Evolutionary conservation across 345 rosid genomes (phyloP), one percentile per base, ranked within the genome.

Genomic region (Lepidium didymum): DNA sequence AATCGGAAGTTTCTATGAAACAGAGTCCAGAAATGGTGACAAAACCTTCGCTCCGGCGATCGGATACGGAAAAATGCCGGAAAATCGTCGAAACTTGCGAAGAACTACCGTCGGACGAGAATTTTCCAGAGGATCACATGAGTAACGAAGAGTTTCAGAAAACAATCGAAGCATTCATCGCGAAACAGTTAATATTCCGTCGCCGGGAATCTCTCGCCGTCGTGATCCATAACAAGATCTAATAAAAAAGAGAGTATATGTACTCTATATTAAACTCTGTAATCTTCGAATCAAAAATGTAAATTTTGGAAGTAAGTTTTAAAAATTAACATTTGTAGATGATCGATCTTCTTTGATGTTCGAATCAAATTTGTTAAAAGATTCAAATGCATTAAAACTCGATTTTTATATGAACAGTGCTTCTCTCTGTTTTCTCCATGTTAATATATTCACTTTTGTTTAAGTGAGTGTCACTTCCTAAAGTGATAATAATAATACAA

Each of bases 131-230:
- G 49, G 83, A 85, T 14, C 75, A 81, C 38, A 10, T 90, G 84
- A 92, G 83, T 35, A 83, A 76, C 58, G 96, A 88, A 66, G 93
- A 92, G 70, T 90, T 90, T 61, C 84, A 88, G 59, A 75, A 80
- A 27, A 78, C 79, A 55, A 74, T 92, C 34, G 96, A 90, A 49
- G 93, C 76, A 5, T 90, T 87, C 75, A 87, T 92, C 40, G 84
- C 86, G 1, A 90, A 79, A 75, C 84, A 89, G 67, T 79, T 75
- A 72, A 78, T 54, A 64, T 81, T 89, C 63, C 92, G 87, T n/a
- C 83, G 76, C 18, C 64, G 64, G 14, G 76, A 72, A 27, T 72
- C 76, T 18, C 56, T 72, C 42, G 70, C 70, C 69, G 76, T 72
- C 58, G 76, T 72, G 27, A n/a, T 72, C 56, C 76, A 64, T 55